phyloP scores from a whole-genome alignment of 768 basidiomycete species.

The Neoboletus brunneissimus region DNA sequence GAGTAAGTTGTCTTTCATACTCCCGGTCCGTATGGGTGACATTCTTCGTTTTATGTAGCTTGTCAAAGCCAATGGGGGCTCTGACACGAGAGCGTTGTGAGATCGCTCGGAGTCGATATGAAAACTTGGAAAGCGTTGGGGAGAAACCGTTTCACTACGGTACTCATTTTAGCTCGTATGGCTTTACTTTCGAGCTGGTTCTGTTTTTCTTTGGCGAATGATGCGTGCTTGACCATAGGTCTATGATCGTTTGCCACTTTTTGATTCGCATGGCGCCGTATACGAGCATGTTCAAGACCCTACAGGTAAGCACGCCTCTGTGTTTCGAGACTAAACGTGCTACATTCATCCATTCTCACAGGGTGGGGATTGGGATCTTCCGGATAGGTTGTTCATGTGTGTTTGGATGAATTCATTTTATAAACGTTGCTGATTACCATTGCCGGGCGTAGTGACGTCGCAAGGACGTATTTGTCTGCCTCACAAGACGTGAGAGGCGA shows the following conservation, averaged over 20 bases:
- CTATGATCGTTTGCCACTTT: constrained; percentile 96
- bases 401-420: constrained; percentile 1
- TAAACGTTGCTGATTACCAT: constrained; percentile 8
- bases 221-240: constrained; percentile 31
- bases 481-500: constrained; percentile 85
- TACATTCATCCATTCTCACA: constrained; percentile 29
- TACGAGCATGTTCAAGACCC: constrained; percentile 92
- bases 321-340: background rate
- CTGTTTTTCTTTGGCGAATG: background rate
- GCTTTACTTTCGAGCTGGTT: background rate
- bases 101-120: constrained; percentile 73
- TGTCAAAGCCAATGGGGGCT: constrained; percentile 89
- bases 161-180: constrained; percentile 84
- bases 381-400: constrained; percentile 81
- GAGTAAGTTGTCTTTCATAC: constrained; percentile 50
- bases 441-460: constrained; percentile 54
- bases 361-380: constrained; percentile 95
- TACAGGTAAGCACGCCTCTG: constrained; percentile 46
- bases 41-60: constrained; percentile 38
- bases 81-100: constrained; percentile 70
- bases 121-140: constrained; percentile 69
- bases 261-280: constrained; percentile 87
- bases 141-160: constrained; percentile 92
- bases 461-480: constrained; percentile 82
- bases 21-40: background rate